Evolutionary conservation across 805 yeast species (phyloP), one percentile per base, ranked within the genome.

Genomic region (Blastobotrys chiropterorum): DNA sequence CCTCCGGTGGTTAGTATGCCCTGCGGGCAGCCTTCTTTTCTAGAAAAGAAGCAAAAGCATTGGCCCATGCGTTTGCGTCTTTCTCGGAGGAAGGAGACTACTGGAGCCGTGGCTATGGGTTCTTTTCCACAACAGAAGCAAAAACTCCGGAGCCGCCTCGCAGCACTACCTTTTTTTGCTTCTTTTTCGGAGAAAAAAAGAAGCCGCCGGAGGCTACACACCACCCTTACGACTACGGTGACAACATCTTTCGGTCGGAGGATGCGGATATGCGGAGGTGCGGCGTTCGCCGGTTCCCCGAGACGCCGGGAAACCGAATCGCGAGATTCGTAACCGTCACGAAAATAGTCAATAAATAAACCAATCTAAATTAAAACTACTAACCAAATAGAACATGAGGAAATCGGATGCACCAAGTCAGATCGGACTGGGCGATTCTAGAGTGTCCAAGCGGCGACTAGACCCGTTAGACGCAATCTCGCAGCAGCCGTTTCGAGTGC

Each of bases 401-500:
- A 26, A 26, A 26, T 26, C 34, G 34, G 34, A 26, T 26, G 34
- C 34, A 26, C 34, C 34, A 26, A 26, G 34, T 26, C 34, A 26
- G 34, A 11, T 26, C 11, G 34, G 34, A 26, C 11, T 26, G 34
- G 34, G 34, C 8, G 34, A 5, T 6, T 26, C 34, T 26, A 26
- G 34, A 26, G 11, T 26, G 11, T 26, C 34, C 11, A 26, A 26
- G 34, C 34, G 34, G 11, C 34, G 34, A 26, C 34, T 26, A 26
- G 34, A 26, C 34, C 34, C 34, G 11, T 26, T 26, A 26, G 34
- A 26, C 5, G 34, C 34, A 5, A 6, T 26, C 34, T 26, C 34
- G 11, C 34, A 26, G 34, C 34, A 39, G 21, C 50, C 50, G 14
- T 47, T 40, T 38, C 40, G 21, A n/a, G 46, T 47, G 40, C 50